Evolutionary conservation across 1,284 basidiomycete genomes (phyloP).

Genomic region (Cutaneotrichosporon mucoides): DNA sequence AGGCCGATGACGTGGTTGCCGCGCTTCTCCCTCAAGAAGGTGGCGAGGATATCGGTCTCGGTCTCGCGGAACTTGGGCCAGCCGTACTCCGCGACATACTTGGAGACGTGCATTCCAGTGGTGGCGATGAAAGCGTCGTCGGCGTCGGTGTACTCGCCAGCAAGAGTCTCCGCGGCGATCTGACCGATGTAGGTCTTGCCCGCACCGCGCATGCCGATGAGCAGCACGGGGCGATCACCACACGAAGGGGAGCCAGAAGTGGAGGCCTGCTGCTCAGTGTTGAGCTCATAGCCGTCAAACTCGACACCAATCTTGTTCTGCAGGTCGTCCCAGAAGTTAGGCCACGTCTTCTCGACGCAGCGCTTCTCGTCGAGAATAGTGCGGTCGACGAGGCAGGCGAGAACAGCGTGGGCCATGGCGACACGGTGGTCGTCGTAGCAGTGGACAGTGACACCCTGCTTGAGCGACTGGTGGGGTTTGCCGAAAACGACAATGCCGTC

Average conservation of each 20-base stretch:
- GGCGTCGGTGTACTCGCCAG: constrained; percentile 80
- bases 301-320: constrained; percentile 86
- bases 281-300: constrained; percentile 77
- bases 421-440: constrained; percentile 99
- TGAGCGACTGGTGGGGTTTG: constrained; percentile 61
- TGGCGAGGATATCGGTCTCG: constrained; percentile 59
- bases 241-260: constrained; percentile 49
- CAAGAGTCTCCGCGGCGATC: constrained; percentile 68
- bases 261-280: constrained; percentile 45
- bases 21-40: constrained; percentile 59
- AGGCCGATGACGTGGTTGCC: constrained; percentile 76
- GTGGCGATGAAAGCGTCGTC: constrained; percentile 73
- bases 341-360: constrained; percentile 99
- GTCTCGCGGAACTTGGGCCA: constrained; percentile 72
- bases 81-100: constrained; percentile 71
- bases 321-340: constrained; percentile 99
- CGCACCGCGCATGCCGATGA: constrained; percentile 95
- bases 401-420: constrained; percentile 95
- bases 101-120: constrained; percentile 61
- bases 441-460: constrained; percentile 69
- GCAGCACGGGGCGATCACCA: constrained; percentile 60
- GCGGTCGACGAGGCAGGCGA: constrained; percentile 68
- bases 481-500: constrained; percentile 92
- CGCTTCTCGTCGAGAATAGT: constrained; percentile 91
- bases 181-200: constrained; percentile 89